These are phyloP conservation scores for Dictyostelium firmibasis DNA, from an alignment of 78 protist genomes.

Conservation along the genomic window DNA sequence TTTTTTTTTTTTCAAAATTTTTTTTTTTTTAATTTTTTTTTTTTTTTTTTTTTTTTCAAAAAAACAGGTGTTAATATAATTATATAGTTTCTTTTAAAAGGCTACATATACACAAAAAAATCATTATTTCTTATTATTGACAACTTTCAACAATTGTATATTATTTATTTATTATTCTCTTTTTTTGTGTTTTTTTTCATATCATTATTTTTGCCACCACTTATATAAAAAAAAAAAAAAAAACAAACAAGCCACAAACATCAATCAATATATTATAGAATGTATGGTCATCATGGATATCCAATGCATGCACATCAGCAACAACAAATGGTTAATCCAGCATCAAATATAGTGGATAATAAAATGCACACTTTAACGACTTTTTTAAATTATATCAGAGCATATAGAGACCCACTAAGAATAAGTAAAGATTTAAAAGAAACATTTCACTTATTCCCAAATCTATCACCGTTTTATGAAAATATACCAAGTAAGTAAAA, in stretches of 20 bases:
- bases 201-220: too few species aligned
- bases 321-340: not conserved
- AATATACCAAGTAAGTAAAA: not conserved
- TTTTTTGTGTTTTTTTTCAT: too few species aligned
- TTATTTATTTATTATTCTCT: too few species aligned
- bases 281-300: not conserved
- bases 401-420: slow-evolving; percentile 50
- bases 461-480: slow-evolving; percentile 32
- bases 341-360: not conserved
- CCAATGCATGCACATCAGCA: not conserved
- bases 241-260: not conserved
- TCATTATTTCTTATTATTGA: not conserved
- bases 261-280: not conserved
- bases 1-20: too few species aligned
- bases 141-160: not conserved
- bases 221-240: not conserved
- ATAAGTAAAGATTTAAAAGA: slow-evolving; percentile 27
- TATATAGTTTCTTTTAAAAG: not conserved
- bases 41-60: too few species aligned
- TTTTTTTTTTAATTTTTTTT: too few species aligned
- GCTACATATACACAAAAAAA: not conserved
- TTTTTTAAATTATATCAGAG: slow-evolving; percentile 1
- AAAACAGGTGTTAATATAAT: not conserved
- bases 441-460: slow-evolving; percentile 54
- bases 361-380: not conserved